Evolutionary conservation across 2,329 filamentous ascomycete genomes (phyloP).

Genomic region (Teratosphaeria zuluensis): DNA sequence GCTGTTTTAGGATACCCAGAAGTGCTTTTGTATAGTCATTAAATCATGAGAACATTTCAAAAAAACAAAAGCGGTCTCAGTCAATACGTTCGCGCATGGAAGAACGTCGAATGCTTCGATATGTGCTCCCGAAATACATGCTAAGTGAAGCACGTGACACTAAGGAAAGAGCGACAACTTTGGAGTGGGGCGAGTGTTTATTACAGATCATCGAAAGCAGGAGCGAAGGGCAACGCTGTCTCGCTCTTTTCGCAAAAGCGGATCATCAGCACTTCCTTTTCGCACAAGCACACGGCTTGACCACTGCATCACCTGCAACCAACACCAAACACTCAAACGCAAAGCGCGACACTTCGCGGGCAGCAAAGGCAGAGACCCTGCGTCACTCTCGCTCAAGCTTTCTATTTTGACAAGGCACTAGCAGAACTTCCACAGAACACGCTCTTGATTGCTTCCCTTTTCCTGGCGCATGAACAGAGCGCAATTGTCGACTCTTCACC

Average conservation of each 20-base stretch:
- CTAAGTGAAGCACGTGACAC: background rate
- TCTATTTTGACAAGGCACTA: background rate
- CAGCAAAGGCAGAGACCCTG: background rate
- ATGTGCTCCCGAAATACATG: background rate
- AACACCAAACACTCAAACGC: background rate
- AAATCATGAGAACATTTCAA: background rate
- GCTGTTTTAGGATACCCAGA: conserved; percentile 2
- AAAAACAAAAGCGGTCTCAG: background rate
- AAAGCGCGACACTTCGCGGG: background rate
- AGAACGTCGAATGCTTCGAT: background rate
- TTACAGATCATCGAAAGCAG: background rate
- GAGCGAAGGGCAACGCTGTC: background rate
- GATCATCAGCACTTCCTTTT: background rate
- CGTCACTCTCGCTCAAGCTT: background rate
- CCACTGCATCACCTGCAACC: background rate
- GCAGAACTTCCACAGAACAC: background rate
- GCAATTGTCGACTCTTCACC: background rate
- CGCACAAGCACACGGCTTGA: background rate
- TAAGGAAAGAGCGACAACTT: too few species aligned
- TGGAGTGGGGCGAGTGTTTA: too few species aligned
- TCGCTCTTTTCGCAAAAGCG: background rate
- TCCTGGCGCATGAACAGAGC: background rate
- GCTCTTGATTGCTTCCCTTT: background rate
- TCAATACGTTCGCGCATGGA: too few species aligned
- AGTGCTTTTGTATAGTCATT: background rate